Conservation (phyloP, 331 rosid genomes). For the Cucumis variabilis region DNA sequence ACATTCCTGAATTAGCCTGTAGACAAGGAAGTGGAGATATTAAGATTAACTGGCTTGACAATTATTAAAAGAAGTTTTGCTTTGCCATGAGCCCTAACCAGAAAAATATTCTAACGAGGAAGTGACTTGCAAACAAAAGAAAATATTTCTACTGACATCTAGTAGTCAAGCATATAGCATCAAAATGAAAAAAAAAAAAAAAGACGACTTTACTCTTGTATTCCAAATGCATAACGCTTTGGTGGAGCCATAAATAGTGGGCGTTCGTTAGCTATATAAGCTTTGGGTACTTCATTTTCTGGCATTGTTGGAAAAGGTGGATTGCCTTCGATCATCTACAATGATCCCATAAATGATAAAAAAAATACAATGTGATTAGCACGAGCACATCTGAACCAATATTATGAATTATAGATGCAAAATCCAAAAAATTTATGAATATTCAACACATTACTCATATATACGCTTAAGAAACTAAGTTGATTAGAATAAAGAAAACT, state of each 20-base stretch:
- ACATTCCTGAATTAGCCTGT: constrained; percentile 55
- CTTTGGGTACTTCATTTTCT: constrained; percentile 79
- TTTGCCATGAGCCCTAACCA: not conserved
- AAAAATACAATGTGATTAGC: not conserved
- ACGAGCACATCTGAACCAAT: constrained; percentile 14
- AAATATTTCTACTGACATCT: not conserved
- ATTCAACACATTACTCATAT: not conserved
- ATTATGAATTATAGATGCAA: constrained; percentile 22
- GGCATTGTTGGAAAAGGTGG: constrained; percentile 69
- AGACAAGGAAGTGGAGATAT: not conserved
- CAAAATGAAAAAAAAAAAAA: not conserved
- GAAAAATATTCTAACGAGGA: not conserved
- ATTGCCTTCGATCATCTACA: constrained; percentile 91
- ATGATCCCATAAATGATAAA: not conserved
- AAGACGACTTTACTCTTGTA: constrained; percentile 64
- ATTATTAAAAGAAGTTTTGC: not conserved
- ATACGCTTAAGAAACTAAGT: not conserved
- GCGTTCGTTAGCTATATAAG: constrained; percentile 67
- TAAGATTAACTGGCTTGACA: not conserved
- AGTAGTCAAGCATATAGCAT: not conserved
- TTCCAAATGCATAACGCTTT: constrained; percentile 71
- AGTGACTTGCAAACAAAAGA: not conserved
- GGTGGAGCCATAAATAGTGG: constrained; percentile 76
- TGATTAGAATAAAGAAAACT: not conserved
- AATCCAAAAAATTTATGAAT: not conserved